Percentiles rank a stretch among this genome's conserved stretches.
phyloP scores from a whole-genome alignment of 179 eudicot species.

The Corrigiola litoralis region DNA sequence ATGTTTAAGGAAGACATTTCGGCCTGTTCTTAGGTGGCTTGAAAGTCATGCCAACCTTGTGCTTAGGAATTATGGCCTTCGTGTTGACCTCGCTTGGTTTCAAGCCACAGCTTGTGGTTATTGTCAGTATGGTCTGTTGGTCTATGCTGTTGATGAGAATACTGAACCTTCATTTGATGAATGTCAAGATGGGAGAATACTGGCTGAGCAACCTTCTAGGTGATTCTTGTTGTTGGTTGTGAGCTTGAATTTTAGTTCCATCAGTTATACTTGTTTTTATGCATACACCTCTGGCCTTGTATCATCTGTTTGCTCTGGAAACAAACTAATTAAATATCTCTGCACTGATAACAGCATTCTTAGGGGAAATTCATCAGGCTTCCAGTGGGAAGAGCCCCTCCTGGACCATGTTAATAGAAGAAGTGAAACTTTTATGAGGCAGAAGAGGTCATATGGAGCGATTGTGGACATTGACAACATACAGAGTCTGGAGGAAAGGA shows the following conservation, averaged over 20 bases:
- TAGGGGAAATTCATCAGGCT: conserved; percentile 40
- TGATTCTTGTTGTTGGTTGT: no score
- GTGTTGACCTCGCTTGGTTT: conserved; percentile 69
- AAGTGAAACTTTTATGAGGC: conserved; percentile 36
- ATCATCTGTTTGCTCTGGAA: neutral
- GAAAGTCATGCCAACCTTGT: conserved; percentile 89
- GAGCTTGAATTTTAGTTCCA: neutral
- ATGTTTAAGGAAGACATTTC: conserved; percentile 58
- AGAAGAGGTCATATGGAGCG: conserved; percentile 52
- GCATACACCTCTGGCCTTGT: neutral
- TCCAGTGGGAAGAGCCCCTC: conserved; percentile 34
- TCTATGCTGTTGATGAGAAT: conserved; percentile 53
- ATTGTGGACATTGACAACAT: conserved; percentile 53
- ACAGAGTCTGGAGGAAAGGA: conserved; percentile 51
- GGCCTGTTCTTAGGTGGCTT: conserved; percentile 71
- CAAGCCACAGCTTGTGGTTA: conserved; percentile 81
- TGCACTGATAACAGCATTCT: conserved; percentile 24
- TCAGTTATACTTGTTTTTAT: neutral
- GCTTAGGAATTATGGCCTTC: conserved; percentile 48
- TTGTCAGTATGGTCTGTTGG: conserved; percentile 77
- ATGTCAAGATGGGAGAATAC: conserved; percentile 31
- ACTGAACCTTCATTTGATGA: conserved; percentile 35
- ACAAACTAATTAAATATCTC: neutral
- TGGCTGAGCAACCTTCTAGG: conserved; percentile 45
- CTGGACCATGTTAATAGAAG: conserved; percentile 21